Conservation (phyloP, 176 grass and related monocot genomes). For the Aegilops umbellulata region DNA sequence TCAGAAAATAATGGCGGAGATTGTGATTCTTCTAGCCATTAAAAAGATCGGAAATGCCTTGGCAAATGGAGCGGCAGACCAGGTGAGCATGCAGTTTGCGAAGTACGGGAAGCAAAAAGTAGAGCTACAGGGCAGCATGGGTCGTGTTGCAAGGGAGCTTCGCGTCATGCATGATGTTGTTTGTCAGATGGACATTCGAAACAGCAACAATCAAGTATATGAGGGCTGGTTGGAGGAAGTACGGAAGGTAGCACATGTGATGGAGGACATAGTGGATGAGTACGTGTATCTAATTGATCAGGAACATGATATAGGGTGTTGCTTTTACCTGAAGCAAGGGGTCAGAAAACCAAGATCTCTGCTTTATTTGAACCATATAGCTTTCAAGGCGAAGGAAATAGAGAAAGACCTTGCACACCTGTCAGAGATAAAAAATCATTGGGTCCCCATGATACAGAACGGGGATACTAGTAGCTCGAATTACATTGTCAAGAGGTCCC, state of each 20-base stretch:
- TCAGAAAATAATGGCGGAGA: background rate
- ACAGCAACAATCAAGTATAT: background rate
- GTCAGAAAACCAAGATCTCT: background rate
- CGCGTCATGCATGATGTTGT: background rate
- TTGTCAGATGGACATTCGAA: background rate
- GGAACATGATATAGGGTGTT: background rate
- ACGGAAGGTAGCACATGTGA: background rate
- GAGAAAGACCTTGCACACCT: background rate
- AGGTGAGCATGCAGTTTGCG: background rate
- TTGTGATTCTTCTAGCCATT: background rate
- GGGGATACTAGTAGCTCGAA: background rate
- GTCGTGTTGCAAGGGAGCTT: background rate
- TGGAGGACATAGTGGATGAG: background rate
- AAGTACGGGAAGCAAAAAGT: background rate
- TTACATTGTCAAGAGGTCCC: background rate
- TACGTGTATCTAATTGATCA: background rate
- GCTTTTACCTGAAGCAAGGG: background rate
- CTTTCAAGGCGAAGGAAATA: background rate
- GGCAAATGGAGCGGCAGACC: background rate
- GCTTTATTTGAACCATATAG: background rate
- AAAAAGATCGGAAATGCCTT: background rate
- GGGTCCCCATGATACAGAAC: background rate
- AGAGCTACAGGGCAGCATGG: background rate
- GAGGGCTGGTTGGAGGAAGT: background rate
- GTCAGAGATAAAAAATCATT: background rate